Percentiles rank a stretch among this genome's conserved stretches.
Evolutionary conservation across 129 eudicot species (phyloP).

Genomic region (Mikania micrantha): DNA sequence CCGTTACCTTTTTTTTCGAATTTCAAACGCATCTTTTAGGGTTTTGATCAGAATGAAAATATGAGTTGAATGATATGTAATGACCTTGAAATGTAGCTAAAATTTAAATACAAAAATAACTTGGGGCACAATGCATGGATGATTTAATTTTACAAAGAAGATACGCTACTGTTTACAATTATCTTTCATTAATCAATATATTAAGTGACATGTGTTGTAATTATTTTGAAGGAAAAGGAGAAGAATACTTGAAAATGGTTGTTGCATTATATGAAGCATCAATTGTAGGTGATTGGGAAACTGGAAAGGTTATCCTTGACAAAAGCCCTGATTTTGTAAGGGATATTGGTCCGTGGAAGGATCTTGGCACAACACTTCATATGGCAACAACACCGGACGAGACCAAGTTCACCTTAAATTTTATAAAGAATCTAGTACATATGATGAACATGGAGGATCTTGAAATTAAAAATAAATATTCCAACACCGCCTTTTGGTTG

Average conservation of each 20-base stretch:
- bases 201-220: no score
- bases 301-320: neutral
- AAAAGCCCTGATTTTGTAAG: neutral
- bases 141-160: no score
- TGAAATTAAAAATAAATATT: conserved; percentile 7
- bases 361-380: conserved; percentile 33
- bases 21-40: no score
- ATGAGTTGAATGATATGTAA: no score
- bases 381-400: conserved; percentile 19
- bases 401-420: neutral
- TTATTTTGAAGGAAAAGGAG: no score
- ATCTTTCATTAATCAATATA: no score
- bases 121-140: no score
- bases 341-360: conserved; percentile 2
- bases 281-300: neutral
- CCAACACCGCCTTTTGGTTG: conserved; percentile 30
- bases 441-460: conserved; percentile 8
- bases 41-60: no score
- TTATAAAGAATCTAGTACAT: conserved; percentile 20
- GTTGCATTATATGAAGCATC: neutral
- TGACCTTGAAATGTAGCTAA: no score
- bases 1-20: no score
- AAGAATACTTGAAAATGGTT: neutral
- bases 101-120: no score
- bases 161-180: no score